These are phyloP conservation scores for Trichosporon inkin DNA, from an alignment of 1,284 basidiomycete genomes.

Conservation along the genomic window DNA sequence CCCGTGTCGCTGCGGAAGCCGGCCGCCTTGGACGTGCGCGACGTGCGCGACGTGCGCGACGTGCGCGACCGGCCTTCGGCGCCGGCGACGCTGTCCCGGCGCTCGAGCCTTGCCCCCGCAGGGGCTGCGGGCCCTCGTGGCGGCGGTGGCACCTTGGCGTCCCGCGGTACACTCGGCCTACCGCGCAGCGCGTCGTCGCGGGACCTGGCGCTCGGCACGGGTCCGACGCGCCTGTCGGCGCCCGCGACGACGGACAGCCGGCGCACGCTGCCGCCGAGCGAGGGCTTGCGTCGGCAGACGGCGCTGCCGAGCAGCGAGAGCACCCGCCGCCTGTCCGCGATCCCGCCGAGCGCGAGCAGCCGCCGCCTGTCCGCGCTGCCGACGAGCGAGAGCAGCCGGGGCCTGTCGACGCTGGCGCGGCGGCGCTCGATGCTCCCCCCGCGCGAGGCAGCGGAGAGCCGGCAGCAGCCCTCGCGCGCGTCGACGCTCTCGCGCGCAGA, in stretches of 20 bases:
- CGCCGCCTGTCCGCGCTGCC: not conserved
- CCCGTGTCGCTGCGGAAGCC: not conserved
- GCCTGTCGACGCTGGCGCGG: not conserved
- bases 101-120: not conserved
- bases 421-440: not conserved
- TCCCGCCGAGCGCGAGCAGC: not conserved
- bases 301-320: not conserved
- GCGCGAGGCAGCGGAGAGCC: not conserved
- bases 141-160: too few relatives aligned
- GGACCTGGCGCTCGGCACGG: not conserved
- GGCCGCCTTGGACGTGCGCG: not conserved
- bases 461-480: not conserved
- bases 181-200: not conserved
- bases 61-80: not conserved
- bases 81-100: not conserved
- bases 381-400: not conserved
- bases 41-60: too few relatives aligned
- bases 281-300: not conserved
- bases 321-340: not conserved
- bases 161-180: not conserved
- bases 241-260: not conserved
- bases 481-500: not conserved
- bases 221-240: not conserved
- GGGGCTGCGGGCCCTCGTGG: too few relatives aligned
- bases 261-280: conserved; percentile 3